These are phyloP conservation scores for Nematocida ausubeli DNA, from an alignment of 371 early-diverging fungal genomes.

Conservation along the genomic window DNA sequence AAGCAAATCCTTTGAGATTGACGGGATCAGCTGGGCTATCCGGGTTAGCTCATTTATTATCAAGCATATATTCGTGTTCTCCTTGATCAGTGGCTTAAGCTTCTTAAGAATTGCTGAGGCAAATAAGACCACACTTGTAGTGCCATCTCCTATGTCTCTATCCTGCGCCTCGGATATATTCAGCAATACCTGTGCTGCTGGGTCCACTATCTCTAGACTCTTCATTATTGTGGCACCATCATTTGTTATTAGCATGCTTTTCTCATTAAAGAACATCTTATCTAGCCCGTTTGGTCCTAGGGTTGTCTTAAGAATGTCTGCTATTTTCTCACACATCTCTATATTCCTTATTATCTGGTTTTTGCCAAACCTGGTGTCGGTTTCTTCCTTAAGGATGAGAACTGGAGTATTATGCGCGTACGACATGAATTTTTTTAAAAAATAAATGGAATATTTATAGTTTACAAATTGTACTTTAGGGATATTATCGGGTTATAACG, in stretches of 20 bases:
- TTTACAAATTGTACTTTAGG: too few relatives aligned
- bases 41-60: conserved; percentile 85
- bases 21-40: conserved; percentile 69
- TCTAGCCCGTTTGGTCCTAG: conserved; percentile 99
- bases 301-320: conserved; percentile 88
- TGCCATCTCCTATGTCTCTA: conserved; percentile 98
- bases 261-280: conserved; percentile 94
- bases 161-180: conserved; percentile 96
- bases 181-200: conserved; percentile 91
- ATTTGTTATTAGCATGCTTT: conserved; percentile 91
- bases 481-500: too few relatives aligned
- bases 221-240: conserved; percentile 99
- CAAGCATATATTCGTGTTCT: conserved; percentile 83
- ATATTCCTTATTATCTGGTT: conserved; percentile 95
- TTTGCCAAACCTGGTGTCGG: conserved; percentile 93
- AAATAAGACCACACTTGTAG: conserved; percentile 93
- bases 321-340: conserved; percentile 84
- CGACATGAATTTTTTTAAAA: conserved; percentile 37
- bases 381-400: conserved; percentile 74
- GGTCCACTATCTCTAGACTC: conserved; percentile 92
- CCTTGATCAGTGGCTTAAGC: conserved; percentile 84
- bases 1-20: conserved; percentile 36
- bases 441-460: neutral
- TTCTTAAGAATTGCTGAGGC: conserved; percentile 90
- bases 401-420: conserved; percentile 54